Base-by-base conservation (phyloP, 345 rosid genomes). In the Combretum micranthum region DNA sequence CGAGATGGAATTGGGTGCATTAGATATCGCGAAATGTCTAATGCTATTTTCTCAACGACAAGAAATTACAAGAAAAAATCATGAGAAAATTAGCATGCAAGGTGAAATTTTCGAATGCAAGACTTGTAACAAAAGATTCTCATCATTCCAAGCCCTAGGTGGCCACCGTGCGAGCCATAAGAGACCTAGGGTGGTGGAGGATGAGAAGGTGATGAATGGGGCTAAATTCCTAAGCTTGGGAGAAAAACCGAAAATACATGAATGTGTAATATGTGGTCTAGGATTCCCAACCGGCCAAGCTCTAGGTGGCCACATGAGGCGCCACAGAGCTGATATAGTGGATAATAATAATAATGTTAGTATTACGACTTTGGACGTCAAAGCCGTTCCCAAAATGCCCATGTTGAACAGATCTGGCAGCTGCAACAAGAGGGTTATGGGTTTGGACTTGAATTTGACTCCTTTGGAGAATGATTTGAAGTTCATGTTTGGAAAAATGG, bases 1-100 rank as follows among this genome's bases (percentile, higher is more conserved):
- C 48, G 61, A 64, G 12, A 39, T 8, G 0, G 80, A 57, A 51
- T 47, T 42, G 26, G 70, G 20, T 11, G 54, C 39, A 42, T n/a
- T 69, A 57, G 74, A 75, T 58, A 72, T 77, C 69, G 92, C 85
- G 12, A 78, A 59, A 10, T 86, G 86, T 55, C 72, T 90, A 78
- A 74, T 68, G 55, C 21, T 75, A 0, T 51, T 75, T 13, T 65
- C 73, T 2, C 65, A 32, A 18, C 59, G 64, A 22, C 57, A 52
- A 8, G n/a, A 51, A 7, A 32, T 32, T 47, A 0, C 49, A 3
- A 45, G 49, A 2, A 18, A 22, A 0, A 3, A 8, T 12, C 16
- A 5, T 1, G 50, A 53, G 8, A 9, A 19, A 7, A 17, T 44
- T 52, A 18, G 42, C 5, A 52, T 45, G 2, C 12, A 15, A 6